Conservation (phyloP, 805 yeast species). For the Pichia exigua region DNA sequence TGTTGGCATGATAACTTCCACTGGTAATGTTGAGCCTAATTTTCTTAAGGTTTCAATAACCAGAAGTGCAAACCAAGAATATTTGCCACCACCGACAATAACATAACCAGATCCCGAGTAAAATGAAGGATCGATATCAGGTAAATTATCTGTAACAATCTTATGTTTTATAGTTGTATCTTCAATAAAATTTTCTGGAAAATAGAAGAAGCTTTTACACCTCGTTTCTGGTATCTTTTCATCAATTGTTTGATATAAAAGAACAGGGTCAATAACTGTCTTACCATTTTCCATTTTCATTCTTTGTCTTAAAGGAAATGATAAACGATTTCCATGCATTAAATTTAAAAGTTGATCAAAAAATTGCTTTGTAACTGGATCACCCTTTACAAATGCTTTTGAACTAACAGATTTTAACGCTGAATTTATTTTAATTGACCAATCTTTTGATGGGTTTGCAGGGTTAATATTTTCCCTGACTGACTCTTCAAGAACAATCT, state of each 20-base stretch:
- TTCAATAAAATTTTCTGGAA: background rate
- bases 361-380: background rate
- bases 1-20: slow-evolving; percentile 74
- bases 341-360: background rate
- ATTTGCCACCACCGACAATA: slow-evolving; percentile 74
- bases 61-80: slow-evolving; percentile 59
- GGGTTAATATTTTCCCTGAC: background rate
- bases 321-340: background rate
- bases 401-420: background rate
- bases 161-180: background rate
- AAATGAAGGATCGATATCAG: slow-evolving; percentile 6
- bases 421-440: background rate
- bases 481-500: background rate
- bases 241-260: background rate
- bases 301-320: background rate
- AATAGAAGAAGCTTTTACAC: background rate
- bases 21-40: slow-evolving; percentile 59
- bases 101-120: slow-evolving; percentile 43
- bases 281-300: background rate
- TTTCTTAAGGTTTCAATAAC: slow-evolving; percentile 58
- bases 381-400: background rate
- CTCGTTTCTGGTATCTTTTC: background rate
- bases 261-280: background rate
- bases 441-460: background rate
- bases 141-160: background rate